Conservation (phyloP, 78 protist species). For the Dictyostelium citrinum region DNA sequence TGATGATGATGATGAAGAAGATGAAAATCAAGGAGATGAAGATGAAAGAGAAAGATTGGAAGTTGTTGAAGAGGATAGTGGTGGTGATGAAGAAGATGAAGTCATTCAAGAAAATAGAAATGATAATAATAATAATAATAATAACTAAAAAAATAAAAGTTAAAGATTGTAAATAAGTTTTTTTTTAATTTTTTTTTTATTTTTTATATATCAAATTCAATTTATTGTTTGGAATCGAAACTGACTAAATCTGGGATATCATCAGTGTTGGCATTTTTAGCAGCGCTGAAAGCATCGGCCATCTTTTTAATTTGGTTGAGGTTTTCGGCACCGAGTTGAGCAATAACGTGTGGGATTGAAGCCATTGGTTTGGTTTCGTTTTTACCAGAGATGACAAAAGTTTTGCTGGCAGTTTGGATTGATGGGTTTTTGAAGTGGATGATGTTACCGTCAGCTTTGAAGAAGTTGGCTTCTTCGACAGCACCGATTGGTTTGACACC, state of each 20-base stretch:
- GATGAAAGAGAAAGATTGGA: not conserved
- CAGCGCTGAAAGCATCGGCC: slow-evolving; percentile 30
- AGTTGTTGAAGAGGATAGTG: not conserved
- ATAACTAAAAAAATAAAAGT: not conserved
- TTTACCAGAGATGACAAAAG: slow-evolving; percentile 84
- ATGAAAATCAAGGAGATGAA: not conserved
- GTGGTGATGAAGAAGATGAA: not conserved
- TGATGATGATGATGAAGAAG: slow-evolving; percentile 20
- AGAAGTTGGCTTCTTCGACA: slow-evolving; percentile 82
- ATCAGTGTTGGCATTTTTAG: not conserved
- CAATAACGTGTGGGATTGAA: slow-evolving; percentile 77
- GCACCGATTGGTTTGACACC: slow-evolving; percentile 69
- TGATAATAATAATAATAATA: not conserved
- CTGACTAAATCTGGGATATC: slow-evolving; percentile 70
- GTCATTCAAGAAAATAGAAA: not conserved
- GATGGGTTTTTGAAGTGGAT: slow-evolving; percentile 85
- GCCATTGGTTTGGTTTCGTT: slow-evolving; percentile 69
- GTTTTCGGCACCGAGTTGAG: slow-evolving; percentile 79
- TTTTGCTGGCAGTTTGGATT: slow-evolving; percentile 72
- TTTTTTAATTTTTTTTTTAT: not conserved
- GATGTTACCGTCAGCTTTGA: slow-evolving; percentile 82
- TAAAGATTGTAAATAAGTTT: not conserved
- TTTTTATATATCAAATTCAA: not conserved
- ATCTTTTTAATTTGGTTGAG: slow-evolving; percentile 33
- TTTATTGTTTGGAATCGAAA: slow-evolving; percentile 41